These are phyloP conservation scores for Neofusicoccum kwambonambiense DNA, from an alignment of 2,329 filamentous ascomycete genomes.

Conservation along the genomic window DNA sequence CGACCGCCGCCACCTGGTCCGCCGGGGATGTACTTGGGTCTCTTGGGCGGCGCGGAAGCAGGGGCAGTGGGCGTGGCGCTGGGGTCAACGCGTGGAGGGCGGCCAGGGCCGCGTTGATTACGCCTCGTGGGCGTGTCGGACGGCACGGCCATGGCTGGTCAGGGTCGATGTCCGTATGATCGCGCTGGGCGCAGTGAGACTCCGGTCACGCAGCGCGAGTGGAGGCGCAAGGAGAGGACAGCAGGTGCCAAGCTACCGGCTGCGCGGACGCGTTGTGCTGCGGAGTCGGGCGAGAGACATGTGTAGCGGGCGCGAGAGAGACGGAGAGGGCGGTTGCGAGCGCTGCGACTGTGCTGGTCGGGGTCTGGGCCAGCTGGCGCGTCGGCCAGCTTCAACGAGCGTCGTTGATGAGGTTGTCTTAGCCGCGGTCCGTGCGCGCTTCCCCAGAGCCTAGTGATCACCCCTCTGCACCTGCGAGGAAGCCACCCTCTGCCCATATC, in stretches of 20 bases:
- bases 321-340: background rate
- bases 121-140: constrained; percentile 16
- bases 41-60: constrained; percentile 45
- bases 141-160: constrained; percentile 14
- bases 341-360: constrained; percentile 8
- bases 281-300: constrained; percentile 15
- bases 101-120: constrained; percentile 15
- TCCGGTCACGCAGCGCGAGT: constrained; percentile 16
- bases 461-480: background rate
- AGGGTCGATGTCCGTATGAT: background rate
- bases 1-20: constrained; percentile 82
- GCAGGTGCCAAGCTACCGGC: constrained; percentile 18
- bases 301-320: background rate
- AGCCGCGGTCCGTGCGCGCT: constrained; percentile 1
- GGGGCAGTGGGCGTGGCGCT: constrained; percentile 25
- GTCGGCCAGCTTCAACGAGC: background rate
- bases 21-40: constrained; percentile 72
- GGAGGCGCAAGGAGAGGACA: constrained; percentile 18
- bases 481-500: constrained; percentile 4
- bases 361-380: constrained; percentile 11
- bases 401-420: constrained; percentile 11
- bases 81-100: constrained; percentile 14
- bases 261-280: constrained; percentile 17
- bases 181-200: constrained; percentile 13
- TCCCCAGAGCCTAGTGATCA: constrained; percentile 9